Conservation (phyloP, 768 basidiomycete species). For the Trametes maxima region DNA sequence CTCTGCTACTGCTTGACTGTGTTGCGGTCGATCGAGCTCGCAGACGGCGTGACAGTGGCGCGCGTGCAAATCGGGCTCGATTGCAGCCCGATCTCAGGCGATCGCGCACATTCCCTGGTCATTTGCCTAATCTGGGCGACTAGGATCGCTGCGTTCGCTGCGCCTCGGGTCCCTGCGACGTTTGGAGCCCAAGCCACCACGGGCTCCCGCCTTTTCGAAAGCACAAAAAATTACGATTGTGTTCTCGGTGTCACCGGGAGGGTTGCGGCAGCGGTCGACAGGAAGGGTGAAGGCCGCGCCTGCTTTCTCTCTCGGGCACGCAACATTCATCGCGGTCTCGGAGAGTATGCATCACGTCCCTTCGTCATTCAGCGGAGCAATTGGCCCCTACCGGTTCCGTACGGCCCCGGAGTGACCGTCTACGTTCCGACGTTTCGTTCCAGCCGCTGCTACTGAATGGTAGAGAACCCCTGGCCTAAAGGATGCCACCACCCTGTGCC, state of each 20-base stretch:
- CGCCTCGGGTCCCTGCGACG: not conserved
- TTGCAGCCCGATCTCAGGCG: not conserved
- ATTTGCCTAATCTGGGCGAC: conserved; percentile 5
- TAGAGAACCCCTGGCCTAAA: too few species aligned
- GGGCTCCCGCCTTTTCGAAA: too few species aligned
- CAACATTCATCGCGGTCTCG: not conserved
- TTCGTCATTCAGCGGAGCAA: not conserved
- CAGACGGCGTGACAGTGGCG: not conserved
- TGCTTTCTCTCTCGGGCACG: not conserved
- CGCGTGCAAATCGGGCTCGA: not conserved
- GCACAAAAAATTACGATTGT: too few species aligned
- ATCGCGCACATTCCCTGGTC: not conserved
- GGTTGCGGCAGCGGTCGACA: not conserved
- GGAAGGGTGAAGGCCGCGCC: not conserved
- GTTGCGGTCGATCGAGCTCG: not conserved
- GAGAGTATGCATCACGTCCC: not conserved
- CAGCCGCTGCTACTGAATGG: too few species aligned
- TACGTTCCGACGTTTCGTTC: too few species aligned
- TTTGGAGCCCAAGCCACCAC: not conserved
- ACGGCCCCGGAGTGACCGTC: not conserved
- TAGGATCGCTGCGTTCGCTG: not conserved
- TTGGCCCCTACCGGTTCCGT: not conserved
- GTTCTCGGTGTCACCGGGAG: not conserved
- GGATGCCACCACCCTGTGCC: too few species aligned
- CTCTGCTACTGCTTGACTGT: not conserved